These are phyloP conservation scores for Ananas comosus DNA, from an alignment of 176 grass and related monocot species.

Conservation along the genomic window DNA sequence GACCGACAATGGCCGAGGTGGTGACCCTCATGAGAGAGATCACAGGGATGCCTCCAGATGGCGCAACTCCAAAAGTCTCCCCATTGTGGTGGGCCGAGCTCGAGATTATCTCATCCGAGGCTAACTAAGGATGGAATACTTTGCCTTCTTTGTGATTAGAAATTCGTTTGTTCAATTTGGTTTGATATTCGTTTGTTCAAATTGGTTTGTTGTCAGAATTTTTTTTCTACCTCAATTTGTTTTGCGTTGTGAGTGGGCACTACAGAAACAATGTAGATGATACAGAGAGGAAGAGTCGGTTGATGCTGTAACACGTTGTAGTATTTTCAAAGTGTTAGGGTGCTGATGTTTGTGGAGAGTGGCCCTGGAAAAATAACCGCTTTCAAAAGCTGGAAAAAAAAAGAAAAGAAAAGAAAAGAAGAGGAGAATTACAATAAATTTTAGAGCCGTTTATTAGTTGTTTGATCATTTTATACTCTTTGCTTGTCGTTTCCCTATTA, in stretches of 20 bases:
- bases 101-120: slow-evolving; percentile 64
- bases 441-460: no score
- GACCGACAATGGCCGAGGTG: slow-evolving; percentile 50
- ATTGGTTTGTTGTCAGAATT: slow-evolving; percentile 3
- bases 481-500: no score
- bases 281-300: neutral
- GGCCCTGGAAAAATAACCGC: no score
- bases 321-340: neutral
- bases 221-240: neutral
- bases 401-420: neutral
- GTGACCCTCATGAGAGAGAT: slow-evolving; percentile 45
- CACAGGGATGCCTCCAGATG: slow-evolving; percentile 51
- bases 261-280: neutral
- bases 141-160: slow-evolving; percentile 8
- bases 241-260: neutral
- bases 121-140: slow-evolving; percentile 6
- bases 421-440: no score
- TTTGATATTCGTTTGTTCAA: slow-evolving; percentile 5
- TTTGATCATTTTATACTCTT: no score
- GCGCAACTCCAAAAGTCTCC: slow-evolving; percentile 59
- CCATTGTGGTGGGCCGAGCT: slow-evolving; percentile 97
- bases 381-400: neutral
- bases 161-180: slow-evolving; percentile 8
- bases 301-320: neutral
- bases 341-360: neutral